Conservation (phyloP, 163 green algal genomes). For the Coccomyxa subellipsoidea region DNA sequence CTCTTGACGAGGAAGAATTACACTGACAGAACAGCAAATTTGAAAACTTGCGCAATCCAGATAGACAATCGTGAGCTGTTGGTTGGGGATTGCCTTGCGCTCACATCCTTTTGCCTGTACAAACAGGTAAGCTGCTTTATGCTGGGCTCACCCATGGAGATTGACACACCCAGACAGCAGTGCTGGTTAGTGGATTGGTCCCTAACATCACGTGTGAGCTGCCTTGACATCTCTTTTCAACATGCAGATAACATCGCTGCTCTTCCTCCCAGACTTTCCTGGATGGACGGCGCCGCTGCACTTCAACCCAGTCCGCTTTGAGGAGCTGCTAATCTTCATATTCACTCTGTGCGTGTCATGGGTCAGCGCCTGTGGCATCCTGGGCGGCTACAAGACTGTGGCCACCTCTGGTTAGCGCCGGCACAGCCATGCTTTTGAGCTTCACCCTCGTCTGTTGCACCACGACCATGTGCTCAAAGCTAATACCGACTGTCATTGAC, state of each 20-base stretch:
- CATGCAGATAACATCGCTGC: conserved; percentile 45
- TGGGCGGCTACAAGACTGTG: conserved; percentile 44
- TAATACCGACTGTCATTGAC: neutral
- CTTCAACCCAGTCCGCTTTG: conserved; percentile 56
- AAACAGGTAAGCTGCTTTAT: conserved; percentile 32
- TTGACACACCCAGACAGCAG: too few relatives aligned
- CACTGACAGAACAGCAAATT: neutral
- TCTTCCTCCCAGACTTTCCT: conserved; percentile 36
- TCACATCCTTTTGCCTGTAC: conserved; percentile 44
- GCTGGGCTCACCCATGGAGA: neutral
- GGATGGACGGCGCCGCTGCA: conserved; percentile 53
- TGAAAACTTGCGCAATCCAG: neutral
- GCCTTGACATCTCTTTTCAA: too few relatives aligned
- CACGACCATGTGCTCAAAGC: too few relatives aligned
- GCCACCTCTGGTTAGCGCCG: conserved; percentile 27
- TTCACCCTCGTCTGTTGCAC: too few relatives aligned
- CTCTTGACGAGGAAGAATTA: neutral
- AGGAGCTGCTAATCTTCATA: conserved; percentile 47
- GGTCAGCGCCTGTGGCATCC: conserved; percentile 31
- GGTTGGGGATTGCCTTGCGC: conserved; percentile 33
- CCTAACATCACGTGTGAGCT: too few relatives aligned
- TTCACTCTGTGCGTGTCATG: conserved; percentile 45
- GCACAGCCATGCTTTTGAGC: too few relatives aligned
- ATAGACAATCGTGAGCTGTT: conserved; percentile 46
- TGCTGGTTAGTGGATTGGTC: too few relatives aligned